Evolutionary conservation across 2,329 filamentous ascomycete genomes (phyloP).

Genomic region (Monilinia aucupariae): DNA sequence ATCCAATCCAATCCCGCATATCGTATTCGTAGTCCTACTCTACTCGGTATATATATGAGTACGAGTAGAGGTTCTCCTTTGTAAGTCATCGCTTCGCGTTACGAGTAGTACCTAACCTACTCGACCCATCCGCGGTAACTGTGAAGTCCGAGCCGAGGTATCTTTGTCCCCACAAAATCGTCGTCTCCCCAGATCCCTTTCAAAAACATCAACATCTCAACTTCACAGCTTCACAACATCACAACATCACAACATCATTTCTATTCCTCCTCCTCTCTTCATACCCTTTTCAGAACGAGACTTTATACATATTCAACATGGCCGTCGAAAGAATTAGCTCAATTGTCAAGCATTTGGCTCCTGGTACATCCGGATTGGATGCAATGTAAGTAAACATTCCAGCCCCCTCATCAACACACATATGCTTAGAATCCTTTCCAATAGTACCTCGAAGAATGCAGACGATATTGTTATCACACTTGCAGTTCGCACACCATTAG

Average conservation of each 20-base stretch:
- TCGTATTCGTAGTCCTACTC: too few relatives aligned
- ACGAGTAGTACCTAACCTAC: too few relatives aligned
- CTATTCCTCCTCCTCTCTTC: background rate
- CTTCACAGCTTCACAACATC: background rate
- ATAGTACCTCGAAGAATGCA: slow-evolving; percentile 81
- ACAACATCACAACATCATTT: background rate
- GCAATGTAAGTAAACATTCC: slow-evolving; percentile 61
- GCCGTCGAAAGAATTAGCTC: slow-evolving; percentile 80
- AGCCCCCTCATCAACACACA: slow-evolving; percentile 19
- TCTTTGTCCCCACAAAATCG: background rate
- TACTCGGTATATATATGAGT: too few relatives aligned
- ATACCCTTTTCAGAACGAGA: background rate
- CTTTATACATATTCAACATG: slow-evolving; percentile 47
- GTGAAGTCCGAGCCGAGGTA: slow-evolving; percentile 4
- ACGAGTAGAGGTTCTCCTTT: too few relatives aligned
- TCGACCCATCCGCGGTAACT: background rate
- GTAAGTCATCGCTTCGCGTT: too few relatives aligned
- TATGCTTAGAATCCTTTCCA: slow-evolving; percentile 24
- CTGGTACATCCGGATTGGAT: slow-evolving; percentile 63
- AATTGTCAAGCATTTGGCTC: slow-evolving; percentile 80
- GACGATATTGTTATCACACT: slow-evolving; percentile 97
- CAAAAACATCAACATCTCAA: background rate
- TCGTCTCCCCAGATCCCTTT: slow-evolving; percentile 4
- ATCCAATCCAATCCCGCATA: too few relatives aligned
- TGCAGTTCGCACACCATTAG: slow-evolving; percentile 80